Conservation (phyloP, 2,329 filamentous ascomycete genomes). For the Dactylellina drechsleri region DNA sequence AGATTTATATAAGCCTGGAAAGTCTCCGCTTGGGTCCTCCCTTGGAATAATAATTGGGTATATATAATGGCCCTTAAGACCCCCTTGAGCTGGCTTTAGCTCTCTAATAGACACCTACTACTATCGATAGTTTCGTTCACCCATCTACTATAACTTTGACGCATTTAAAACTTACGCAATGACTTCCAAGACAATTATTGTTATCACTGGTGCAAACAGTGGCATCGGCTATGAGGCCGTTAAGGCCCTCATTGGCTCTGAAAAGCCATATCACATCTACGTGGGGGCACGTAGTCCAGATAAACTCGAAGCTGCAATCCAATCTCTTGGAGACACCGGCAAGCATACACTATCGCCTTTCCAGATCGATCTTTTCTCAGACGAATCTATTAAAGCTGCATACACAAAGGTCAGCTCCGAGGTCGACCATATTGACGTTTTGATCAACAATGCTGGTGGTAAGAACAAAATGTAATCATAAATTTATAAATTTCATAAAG, state of each 20-base stretch:
- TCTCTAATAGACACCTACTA: no score
- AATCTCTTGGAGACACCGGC: conserved; percentile 59
- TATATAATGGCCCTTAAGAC: no score
- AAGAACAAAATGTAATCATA: neutral
- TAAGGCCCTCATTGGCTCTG: conserved; percentile 66
- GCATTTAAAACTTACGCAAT: neutral
- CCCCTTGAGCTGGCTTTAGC: no score
- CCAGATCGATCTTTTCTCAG: conserved; percentile 59
- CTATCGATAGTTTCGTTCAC: neutral
- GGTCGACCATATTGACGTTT: conserved; percentile 59
- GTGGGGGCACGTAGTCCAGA: conserved; percentile 67
- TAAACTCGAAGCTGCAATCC: conserved; percentile 67
- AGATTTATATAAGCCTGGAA: no score
- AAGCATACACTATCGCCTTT: conserved; percentile 40
- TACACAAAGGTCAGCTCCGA: conserved; percentile 58
- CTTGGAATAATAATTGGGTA: no score
- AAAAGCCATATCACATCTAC: conserved; percentile 68
- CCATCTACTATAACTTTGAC: neutral
- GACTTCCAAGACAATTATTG: conserved; percentile 61
- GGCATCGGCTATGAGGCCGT: conserved; percentile 71
- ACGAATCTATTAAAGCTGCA: conserved; percentile 60
- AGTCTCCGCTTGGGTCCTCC: no score
- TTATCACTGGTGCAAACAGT: conserved; percentile 72
- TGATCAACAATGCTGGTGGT: conserved; percentile 61
- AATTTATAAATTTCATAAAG: neutral